phyloP scores from a whole-genome alignment of 139 green algal species.

The Haematococcus sp. region DNA sequence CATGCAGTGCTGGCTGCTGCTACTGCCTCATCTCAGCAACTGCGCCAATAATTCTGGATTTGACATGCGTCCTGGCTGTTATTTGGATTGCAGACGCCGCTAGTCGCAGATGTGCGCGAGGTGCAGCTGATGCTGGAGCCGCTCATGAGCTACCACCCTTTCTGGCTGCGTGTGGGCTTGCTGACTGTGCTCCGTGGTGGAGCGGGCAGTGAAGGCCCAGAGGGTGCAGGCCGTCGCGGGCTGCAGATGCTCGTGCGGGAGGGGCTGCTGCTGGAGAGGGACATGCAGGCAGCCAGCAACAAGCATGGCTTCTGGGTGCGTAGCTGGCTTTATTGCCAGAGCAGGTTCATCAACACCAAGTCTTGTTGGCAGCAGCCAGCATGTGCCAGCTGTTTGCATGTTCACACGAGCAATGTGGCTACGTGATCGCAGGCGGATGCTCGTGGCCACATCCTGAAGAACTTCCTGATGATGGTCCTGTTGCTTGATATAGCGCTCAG shows the following conservation, averaged over 20 bases:
- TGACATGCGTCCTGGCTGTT: too few species aligned
- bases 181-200: conserved; percentile 34
- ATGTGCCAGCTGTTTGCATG: too few species aligned
- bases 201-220: neutral
- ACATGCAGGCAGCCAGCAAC: conserved; percentile 38
- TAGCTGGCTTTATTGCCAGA: too few species aligned
- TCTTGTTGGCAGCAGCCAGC: too few species aligned
- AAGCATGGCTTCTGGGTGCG: conserved; percentile 58
- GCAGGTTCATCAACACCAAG: too few species aligned
- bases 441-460: conserved; percentile 64
- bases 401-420: too few species aligned
- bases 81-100: neutral
- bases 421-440: conserved; percentile 45
- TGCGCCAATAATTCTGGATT: too few species aligned
- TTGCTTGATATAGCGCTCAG: conserved; percentile 63
- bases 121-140: conserved; percentile 43
- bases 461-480: conserved; percentile 74
- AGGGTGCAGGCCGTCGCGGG: neutral
- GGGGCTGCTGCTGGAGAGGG: conserved; percentile 51
- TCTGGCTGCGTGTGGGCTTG: conserved; percentile 77
- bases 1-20: too few species aligned
- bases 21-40: too few species aligned
- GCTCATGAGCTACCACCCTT: conserved; percentile 76
- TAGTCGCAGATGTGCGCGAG: conserved; percentile 15
- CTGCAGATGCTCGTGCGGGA: conserved; percentile 32